Evolutionary conservation across 768 basidiomycete species (phyloP), one percentile per base, ranked within the genome.

Genomic region (Gelatoporia subvermispora): DNA sequence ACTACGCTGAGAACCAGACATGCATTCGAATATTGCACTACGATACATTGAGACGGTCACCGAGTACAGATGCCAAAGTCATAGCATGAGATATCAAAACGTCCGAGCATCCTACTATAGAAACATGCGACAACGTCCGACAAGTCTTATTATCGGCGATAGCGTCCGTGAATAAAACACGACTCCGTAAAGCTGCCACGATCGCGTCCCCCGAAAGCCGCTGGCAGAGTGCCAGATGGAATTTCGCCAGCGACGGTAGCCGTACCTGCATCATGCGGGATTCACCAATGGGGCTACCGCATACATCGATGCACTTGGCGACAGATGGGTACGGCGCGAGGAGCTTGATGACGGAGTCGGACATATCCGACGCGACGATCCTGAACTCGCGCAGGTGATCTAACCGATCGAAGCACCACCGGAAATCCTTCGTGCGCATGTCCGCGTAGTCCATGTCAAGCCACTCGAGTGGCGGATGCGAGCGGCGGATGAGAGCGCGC

Each of bases 321-420:
- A 45, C 45, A 10, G 24, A 41, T 24, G 48, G 51, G 47, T 39
- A 60, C 34, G 84, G 83, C 37, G 69, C 71, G 20, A 90, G 68
- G 51, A 87, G 69, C 25, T 67, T 64, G 36, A 89, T 71, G 49
- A 89, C 88, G 35, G 69, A 78, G 66, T 89, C 73, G 22, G 85
- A 85, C 87, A 89, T 85, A 63, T 90, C 88, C 8, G 85, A 88
- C 20, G 83, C 87, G 47, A 83, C 80, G 56, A 90, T 88, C 41
- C 75, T 72, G 63, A 90, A 90, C 42, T 80, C 76, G 56, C 77
- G 76, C 41, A 90, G 67, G 28, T 63, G 50, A 0, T 62, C 60
- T 11, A 86, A 67, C 34, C 73, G 69, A 48, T 80, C 77, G 53
- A 89, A 89, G 41, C 81, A 69, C 68, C 80, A 86, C 24, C 58